phyloP scores from a whole-genome alignment of 2,329 filamentous ascomycete genomes.

The Pyrenophora tritici-repentis region DNA sequence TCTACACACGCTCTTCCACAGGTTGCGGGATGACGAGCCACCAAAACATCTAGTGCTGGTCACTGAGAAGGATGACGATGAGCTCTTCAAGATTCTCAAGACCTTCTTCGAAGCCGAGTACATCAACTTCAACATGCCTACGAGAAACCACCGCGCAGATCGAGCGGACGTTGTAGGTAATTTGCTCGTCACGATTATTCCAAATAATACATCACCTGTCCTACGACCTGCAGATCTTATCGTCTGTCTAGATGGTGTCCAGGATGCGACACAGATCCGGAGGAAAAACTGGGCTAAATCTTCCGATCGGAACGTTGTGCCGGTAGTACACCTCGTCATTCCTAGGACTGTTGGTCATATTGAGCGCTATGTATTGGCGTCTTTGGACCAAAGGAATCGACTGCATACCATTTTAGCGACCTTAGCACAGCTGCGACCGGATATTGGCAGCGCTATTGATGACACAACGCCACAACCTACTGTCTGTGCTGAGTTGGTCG shows the following conservation, averaged over 20 bases:
- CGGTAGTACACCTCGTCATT: slow-evolving; percentile 49
- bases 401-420: slow-evolving; percentile 46
- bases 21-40: slow-evolving; percentile 19
- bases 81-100: slow-evolving; percentile 34
- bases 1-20: slow-evolving; percentile 28
- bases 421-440: slow-evolving; percentile 37
- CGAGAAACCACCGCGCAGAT: slow-evolving; percentile 17
- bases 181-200: slow-evolving; percentile 45
- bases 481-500: slow-evolving; percentile 33
- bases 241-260: slow-evolving; percentile 48
- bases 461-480: slow-evolving; percentile 31
- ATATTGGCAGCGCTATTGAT: slow-evolving; percentile 42
- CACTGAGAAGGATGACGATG: slow-evolving; percentile 27
- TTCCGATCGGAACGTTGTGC: slow-evolving; percentile 23
- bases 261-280: slow-evolving; percentile 31
- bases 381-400: slow-evolving; percentile 24
- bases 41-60: slow-evolving; percentile 39
- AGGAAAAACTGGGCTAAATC: slow-evolving; percentile 32
- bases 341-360: slow-evolving; percentile 52
- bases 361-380: slow-evolving; percentile 44
- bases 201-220: slow-evolving; percentile 26
- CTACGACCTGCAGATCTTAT: slow-evolving; percentile 45
- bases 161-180: slow-evolving; percentile 14
- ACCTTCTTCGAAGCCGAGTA: slow-evolving; percentile 30
- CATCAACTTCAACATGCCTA: slow-evolving; percentile 34